Evolutionary conservation across 495 filamentous ascomycete genomes (phyloP).

Genomic region (Cudoniella acicularis): DNA sequence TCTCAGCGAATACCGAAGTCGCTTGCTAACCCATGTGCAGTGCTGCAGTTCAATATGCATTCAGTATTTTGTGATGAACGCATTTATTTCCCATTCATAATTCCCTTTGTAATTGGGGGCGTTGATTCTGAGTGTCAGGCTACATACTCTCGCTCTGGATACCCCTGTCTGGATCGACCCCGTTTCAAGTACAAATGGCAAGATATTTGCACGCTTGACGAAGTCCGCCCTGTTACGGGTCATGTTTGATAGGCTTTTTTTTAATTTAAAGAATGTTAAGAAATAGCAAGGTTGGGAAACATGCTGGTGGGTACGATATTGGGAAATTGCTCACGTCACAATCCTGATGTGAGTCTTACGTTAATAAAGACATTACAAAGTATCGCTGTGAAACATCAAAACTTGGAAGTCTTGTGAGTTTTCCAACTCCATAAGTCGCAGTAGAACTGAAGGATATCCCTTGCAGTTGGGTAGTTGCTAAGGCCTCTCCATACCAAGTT

Average conservation of each 20-base stretch:
- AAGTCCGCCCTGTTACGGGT: constrained; percentile 1
- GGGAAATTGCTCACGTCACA: background rate
- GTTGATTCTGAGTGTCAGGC: constrained; percentile 14
- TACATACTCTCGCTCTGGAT: constrained; percentile 15
- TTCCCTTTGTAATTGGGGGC: constrained; percentile 14
- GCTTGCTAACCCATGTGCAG: constrained; percentile 4
- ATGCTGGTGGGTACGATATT: too few relatives aligned
- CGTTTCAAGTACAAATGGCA: constrained; percentile 15
- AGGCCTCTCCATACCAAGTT: too few relatives aligned
- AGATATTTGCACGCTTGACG: constrained; percentile 5
- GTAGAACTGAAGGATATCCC: too few relatives aligned
- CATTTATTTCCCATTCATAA: constrained; percentile 6
- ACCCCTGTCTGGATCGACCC: constrained; percentile 15
- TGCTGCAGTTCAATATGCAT: constrained; percentile 24
- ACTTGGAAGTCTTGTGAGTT: too few relatives aligned
- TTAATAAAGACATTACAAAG: too few relatives aligned
- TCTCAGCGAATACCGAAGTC: background rate
- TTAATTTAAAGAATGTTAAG: constrained; percentile 6
- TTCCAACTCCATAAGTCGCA: too few relatives aligned
- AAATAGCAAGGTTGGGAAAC: background rate
- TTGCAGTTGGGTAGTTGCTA: too few relatives aligned
- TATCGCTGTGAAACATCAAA: too few relatives aligned
- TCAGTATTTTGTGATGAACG: constrained; percentile 17
- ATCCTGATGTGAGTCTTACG: too few relatives aligned
- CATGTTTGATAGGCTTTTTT: constrained; percentile 15